Evolutionary conservation across 2,329 filamentous ascomycete genomes (phyloP), one percentile per base, ranked within the genome.

Genomic region (Chaetomiaceae sp.): DNA sequence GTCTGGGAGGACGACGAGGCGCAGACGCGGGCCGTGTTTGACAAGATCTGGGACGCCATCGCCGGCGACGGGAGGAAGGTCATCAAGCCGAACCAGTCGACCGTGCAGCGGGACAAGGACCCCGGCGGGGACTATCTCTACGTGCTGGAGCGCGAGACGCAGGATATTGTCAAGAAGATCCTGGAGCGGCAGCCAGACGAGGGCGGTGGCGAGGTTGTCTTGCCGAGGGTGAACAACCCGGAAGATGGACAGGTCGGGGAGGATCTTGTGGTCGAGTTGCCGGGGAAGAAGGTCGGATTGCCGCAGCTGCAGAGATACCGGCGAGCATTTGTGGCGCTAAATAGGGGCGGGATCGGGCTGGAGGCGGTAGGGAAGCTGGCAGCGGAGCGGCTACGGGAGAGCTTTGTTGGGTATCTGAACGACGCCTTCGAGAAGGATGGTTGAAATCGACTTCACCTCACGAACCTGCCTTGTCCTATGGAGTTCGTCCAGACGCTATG

Each of bases 231-330:
- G 38, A 62, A 64, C 15, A 31, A 23, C 34, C 12, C 34, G 8
- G 36, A 29, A 25, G 61, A 55, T 12, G 47, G 58, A 59, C 51
- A 59, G 49, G 29, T 60, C 1, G 74, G 68, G 17, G 77, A 82
- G 2, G 76, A 79, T 15, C 68, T 84, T 53, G 70, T 78, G 1
- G 75, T 94, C 20, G 79, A 85, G 59, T 72, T 94, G 46, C 88
- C 89, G 0, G 75, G 75, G 9, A 82, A 79, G 56, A 83, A 81
- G 58, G 72, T 90, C 46, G 85, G 85, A 1, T 66, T 94, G 39
- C 85, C 89, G 8, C 87, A 90, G 66, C 72, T 95, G 60, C 89
- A 95, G 71, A 78, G 89, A 59, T 72, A 91, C 61, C 77, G 89
- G 55, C 79, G 89, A 63, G 88, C 90, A 45, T 95, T 89, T 70